phyloP scores from a whole-genome alignment of 345 rosid genomes.

The Gossypium thurberi region DNA sequence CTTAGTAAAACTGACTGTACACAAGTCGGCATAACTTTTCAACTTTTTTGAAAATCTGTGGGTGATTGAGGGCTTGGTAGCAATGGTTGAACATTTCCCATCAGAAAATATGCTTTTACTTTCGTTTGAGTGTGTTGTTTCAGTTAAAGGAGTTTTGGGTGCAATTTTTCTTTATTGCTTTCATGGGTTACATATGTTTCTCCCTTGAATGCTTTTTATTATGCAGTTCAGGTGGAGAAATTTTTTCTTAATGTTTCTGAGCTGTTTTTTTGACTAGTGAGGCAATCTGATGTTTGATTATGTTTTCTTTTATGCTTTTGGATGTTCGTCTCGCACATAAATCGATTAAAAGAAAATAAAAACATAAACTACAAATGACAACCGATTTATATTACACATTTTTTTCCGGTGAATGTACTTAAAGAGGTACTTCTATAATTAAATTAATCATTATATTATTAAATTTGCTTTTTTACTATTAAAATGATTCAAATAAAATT shows the following conservation, averaged over 20 bases:
- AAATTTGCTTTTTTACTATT: too few species aligned
- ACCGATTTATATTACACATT: too few species aligned
- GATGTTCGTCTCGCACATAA: too few species aligned
- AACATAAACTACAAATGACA: too few species aligned
- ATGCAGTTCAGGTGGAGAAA: conserved; percentile 37
- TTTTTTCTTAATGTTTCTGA: conserved; percentile 9
- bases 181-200: neutral
- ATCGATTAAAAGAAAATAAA: too few species aligned
- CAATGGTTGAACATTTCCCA: conserved; percentile 17
- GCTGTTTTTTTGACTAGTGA: neutral
- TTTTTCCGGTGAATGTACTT: too few species aligned
- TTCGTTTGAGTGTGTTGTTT: conserved; percentile 16
- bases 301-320: neutral
- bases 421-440: too few species aligned
- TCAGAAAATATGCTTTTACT: conserved; percentile 17
- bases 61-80: conserved; percentile 13
- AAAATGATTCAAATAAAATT: too few species aligned
- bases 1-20: neutral
- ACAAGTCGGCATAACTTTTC: conserved; percentile 5
- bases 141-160: conserved; percentile 12
- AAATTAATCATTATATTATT: too few species aligned
- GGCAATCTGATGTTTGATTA: neutral
- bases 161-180: neutral
- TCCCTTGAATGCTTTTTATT: conserved; percentile 36
- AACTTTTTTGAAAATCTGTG: conserved; percentile 11